Percentiles rank a stretch among this genome's conserved stretches.
Evolutionary conservation across 1,284 basidiomycete species (phyloP).

Genomic region (Fistulinella cinereoalba): DNA sequence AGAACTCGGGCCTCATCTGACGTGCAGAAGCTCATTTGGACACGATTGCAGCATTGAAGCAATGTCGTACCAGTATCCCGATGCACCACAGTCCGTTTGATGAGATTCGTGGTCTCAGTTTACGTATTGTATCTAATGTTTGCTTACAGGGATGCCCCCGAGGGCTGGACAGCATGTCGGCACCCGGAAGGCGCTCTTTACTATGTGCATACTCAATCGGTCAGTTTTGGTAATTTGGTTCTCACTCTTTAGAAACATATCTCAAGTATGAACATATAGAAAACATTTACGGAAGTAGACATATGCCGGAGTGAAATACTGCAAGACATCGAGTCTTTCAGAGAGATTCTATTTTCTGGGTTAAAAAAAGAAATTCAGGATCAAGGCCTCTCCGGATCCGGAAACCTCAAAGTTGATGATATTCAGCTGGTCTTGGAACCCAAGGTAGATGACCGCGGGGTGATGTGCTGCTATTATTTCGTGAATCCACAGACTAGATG

Average conservation of each 20-base stretch:
- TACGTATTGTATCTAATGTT: neutral
- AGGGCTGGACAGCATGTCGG: constrained; percentile 24
- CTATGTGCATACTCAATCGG: constrained; percentile 25
- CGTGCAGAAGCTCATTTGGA: constrained; percentile 5
- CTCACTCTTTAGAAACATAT: neutral
- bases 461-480: constrained; percentile 32
- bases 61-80: constrained; percentile 18
- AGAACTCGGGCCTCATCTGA: constrained; percentile 2
- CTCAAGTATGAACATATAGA: constrained; percentile 18
- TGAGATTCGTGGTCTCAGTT: neutral
- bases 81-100: constrained; percentile 16
- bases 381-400: neutral
- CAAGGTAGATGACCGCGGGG: neutral
- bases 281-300: constrained; percentile 32
- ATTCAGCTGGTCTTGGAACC: constrained; percentile 34
- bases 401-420: constrained; percentile 13
- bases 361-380: constrained; percentile 11
- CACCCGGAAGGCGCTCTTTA: constrained; percentile 34
- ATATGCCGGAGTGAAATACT: constrained; percentile 16
- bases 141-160: constrained; percentile 13
- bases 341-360: constrained; percentile 8
- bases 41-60: constrained; percentile 13
- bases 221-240: constrained; percentile 18
- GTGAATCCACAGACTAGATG: constrained; percentile 25
- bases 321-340: constrained; percentile 26